Conservation (phyloP, 108 stramenopile genomes). For the Cyclotella baltica region DNA sequence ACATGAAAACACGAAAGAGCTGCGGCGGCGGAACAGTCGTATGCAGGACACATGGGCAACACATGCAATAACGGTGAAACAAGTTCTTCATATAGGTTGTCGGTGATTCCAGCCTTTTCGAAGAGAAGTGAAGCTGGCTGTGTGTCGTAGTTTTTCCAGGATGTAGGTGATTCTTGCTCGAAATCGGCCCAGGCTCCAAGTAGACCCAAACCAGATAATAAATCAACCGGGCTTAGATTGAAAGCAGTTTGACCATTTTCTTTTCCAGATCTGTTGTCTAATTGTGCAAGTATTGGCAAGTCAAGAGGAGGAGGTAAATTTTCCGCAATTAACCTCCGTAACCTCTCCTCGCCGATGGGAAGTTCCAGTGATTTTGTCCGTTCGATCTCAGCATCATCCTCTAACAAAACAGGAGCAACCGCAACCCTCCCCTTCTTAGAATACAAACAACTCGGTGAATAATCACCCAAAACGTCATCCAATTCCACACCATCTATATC, state of each 20-base stretch:
- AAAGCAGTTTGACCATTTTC: background rate
- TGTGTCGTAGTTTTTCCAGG: constrained; percentile 74
- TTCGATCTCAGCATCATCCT: constrained; percentile 20
- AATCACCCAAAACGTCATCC: constrained; percentile 75
- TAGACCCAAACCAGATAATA: constrained; percentile 69
- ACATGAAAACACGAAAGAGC: constrained; percentile 88
- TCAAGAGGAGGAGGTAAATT: constrained; percentile 80
- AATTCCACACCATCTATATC: constrained; percentile 65
- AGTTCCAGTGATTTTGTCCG: background rate
- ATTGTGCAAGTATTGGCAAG: constrained; percentile 74
- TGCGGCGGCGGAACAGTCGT: constrained; percentile 89
- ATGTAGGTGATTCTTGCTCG: constrained; percentile 72
- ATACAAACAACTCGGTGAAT: constrained; percentile 70
- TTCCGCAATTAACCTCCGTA: constrained; percentile 51
- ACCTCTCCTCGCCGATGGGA: constrained; percentile 19
- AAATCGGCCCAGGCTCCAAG: constrained; percentile 83
- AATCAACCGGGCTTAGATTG: constrained; percentile 50
- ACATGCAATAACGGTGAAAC: constrained; percentile 85
- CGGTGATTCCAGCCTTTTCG: constrained; percentile 68
- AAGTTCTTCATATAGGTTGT: constrained; percentile 66
- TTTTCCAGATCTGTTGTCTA: constrained; percentile 41
- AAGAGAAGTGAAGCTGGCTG: constrained; percentile 79
- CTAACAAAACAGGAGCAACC: constrained; percentile 72
- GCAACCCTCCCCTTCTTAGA: constrained; percentile 78
- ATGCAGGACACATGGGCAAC: constrained; percentile 84